Evolutionary conservation across 495 filamentous ascomycete species (phyloP), one percentile per base, ranked within the genome.

Genomic region (Daldinia decipiens): DNA sequence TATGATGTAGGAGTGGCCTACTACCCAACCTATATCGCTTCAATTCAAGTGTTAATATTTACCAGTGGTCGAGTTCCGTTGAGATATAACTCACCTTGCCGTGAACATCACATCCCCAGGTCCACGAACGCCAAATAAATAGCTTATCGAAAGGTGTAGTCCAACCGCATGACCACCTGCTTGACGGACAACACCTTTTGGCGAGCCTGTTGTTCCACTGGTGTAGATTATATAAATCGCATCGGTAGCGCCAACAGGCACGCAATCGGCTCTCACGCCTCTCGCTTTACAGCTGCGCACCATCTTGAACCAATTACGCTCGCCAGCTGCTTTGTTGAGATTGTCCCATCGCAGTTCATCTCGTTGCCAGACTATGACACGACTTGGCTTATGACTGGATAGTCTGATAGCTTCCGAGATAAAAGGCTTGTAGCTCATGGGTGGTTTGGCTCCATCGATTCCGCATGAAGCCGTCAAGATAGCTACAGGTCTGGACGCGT

Each of bases 181-280:
- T 77, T 93, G 87, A 38, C 94, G 85, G 2, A 97, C 79, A 0
- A 98, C 93, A 12, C 94, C 94, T 82, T 98, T 98, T 0, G 94
- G 94, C 1, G 91, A 79, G 1, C 94, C 93, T 1, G 93, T 97
- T 2, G 94, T 97, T 17, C 93, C 92, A 43, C 76, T 80, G 1
- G 94, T 97, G 74, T 97, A 97, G 55, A 98, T 97, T 67, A 97
- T 92, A 79, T 98, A 98, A 19, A 97, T 77, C 2, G 84, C 88
- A 69, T 97, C 93, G 7, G 84, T 87, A 50, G 92, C 91, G 62
- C 85, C 87, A 4, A 96, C 89, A 0, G 94, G 90, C 11, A 97
- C 92, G 45, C 91, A 86, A 1, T 82, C 87, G 6, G 90, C 88
- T 76, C 84, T 89, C 43, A 93, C 66, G 0, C 87, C 87, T 53